Evolutionary conservation across 352 stramenopile species (phyloP), one percentile per base, ranked within the genome.

Genomic region (Phytophthora lateralis): DNA sequence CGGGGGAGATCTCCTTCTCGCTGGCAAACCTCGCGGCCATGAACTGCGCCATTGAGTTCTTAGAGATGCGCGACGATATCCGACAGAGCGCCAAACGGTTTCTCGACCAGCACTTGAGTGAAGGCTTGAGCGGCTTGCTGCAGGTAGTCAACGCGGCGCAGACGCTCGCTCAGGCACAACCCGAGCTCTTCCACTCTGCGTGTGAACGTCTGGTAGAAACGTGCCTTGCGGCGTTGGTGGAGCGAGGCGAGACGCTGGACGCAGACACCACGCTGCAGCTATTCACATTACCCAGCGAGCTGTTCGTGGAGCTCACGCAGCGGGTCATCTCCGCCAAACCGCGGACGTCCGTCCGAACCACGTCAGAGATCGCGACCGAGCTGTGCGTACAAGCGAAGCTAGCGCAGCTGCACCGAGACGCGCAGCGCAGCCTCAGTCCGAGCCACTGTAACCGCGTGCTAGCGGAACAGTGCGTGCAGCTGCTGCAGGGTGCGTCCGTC

Each of bases 1-100:
- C 80, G 14, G 77, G 78, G 7, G 73, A 85, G 42, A 62, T 84
- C 24, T 44, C 52, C 42, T 74, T 84, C 20, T 67, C 65, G 4
- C 29, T 71, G 15, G 44, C 62, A 4, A 70, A 65, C 10, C 38
- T 77, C 15, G 71, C 76, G 5, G 55, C 56, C 10, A 61, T 82
- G 44, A 70, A 73, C 50, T 71, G 60, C 39, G 76, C 55, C 18
- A 73, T 79, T 17, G 58, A 79, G 46, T 72, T 73, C 41, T 53
- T 88, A 26, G 73, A 85, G 61, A 77, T 88, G 73, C 71, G 74
- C 6, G 52, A 75, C 17, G 64, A 69, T 2, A 56, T 80, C 37
- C 68, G 66, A 37, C 56, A 54, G 21, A 58, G 58, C 24, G 60
- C 66, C 11, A 67, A 63, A 4, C 42, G 54, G 26, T 82, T 74